Base-by-base conservation (phyloP, 83 land plant species). In the Isoetes engelmannii region DNA sequence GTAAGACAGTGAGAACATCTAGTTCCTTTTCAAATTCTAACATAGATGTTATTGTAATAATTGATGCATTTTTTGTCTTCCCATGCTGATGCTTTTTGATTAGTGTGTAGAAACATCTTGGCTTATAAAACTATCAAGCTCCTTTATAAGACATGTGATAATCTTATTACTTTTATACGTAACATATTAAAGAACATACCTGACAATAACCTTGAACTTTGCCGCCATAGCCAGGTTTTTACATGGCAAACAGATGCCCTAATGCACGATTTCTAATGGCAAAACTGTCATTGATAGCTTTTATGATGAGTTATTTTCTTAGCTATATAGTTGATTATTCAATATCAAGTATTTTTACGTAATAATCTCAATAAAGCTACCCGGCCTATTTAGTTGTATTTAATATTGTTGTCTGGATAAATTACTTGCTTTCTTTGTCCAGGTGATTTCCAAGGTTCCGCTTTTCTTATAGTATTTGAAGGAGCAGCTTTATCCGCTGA, bases 361-460 rank as follows among this genome's bases (percentile, higher is more conserved):
- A 28, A 28, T 28, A 28, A 28, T 28, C 2, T 28, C 37, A 28
- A 28, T 0, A 28, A 28, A 28, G 37, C 37, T 28, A 28, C 1
- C 0, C 37, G 37, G 37, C 37, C 37, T 28, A 28, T 28, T 28
- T 28, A 2, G 37, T 28, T 28, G 37, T 28, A 28, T 28, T 28
- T 28, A 45, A 37, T 28, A 67, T 19, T 5, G n/a, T 55, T 69
- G 65, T 62, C 17, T 65, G 12, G 10, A 10, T 47, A 5, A 9
- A 64, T 12, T 7, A 67, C 51, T 61, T 9, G 42, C n/a, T 4
- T 63, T 50, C 12, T 17, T 70, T 17, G 42, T 71, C 19, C 83
- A 93, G 98, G 92, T 71, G 86, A 89, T 48, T 90, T 82, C 75
- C 98, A 93, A 82, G 96, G 96, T 28, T 84, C 98, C 61, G 81